Conservation (phyloP, 257 asterid genomes). For the Rhazya stricta region DNA sequence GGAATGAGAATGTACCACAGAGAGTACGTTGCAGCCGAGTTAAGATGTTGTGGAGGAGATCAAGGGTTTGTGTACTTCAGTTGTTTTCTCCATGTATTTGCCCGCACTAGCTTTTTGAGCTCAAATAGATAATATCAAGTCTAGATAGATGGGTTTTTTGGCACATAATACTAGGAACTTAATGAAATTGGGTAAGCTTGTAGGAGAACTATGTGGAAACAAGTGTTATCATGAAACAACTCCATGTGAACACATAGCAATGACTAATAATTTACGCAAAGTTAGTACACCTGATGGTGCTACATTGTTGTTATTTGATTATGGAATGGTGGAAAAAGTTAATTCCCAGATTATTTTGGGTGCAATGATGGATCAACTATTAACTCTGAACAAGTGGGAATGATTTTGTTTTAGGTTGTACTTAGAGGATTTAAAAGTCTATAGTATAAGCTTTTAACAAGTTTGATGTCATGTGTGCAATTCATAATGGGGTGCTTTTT, state of each 20-base stretch:
- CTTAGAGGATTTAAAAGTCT: neutral
- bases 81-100: neutral
- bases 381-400: neutral
- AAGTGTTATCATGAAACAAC: too few relatives aligned
- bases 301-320: too few relatives aligned
- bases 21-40: neutral
- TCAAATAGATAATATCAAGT: neutral
- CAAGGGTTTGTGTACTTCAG: neutral
- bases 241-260: too few relatives aligned
- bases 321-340: neutral
- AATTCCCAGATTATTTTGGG: neutral
- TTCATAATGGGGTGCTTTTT: neutral
- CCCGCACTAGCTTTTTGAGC: neutral
- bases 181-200: neutral
- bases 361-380: neutral
- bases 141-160: neutral
- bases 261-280: neutral
- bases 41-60: neutral
- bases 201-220: neutral
- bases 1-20: neutral
- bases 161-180: neutral
- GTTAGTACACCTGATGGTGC: neutral
- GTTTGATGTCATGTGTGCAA: neutral
- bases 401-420: neutral
- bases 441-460: neutral